phyloP scores from a whole-genome alignment of 148 eudicot species.

The Rhododendron ferrugineum region DNA sequence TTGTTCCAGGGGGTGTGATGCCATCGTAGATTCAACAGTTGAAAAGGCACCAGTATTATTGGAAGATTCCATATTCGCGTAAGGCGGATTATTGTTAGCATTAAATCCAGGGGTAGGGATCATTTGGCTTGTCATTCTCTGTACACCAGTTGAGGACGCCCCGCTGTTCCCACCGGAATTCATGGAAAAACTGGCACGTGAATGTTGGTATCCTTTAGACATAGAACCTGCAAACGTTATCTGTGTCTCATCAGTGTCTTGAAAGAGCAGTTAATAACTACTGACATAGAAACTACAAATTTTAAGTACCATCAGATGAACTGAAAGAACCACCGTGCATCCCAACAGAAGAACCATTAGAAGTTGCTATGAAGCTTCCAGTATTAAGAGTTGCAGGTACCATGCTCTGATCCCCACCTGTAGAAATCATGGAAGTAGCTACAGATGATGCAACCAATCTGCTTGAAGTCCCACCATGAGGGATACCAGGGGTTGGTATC shows the following conservation, averaged over 20 bases:
- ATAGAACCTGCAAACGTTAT: slow-evolving; percentile 46
- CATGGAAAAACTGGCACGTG: slow-evolving; percentile 43
- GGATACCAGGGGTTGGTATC: slow-evolving; percentile 98
- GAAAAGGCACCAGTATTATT: slow-evolving; percentile 46
- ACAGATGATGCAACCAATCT: slow-evolving; percentile 45
- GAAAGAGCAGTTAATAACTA: not conserved
- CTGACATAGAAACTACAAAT: not conserved
- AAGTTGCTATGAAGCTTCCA: slow-evolving; percentile 45
- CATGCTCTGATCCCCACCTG: slow-evolving; percentile 32
- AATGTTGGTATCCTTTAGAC: slow-evolving; percentile 65
- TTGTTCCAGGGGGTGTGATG: slow-evolving; percentile 52
- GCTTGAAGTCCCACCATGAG: slow-evolving; percentile 52
- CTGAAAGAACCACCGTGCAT: slow-evolving; percentile 44
- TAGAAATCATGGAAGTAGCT: slow-evolving; percentile 38
- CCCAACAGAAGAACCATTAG: slow-evolving; percentile 40
- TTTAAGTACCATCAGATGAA: slow-evolving; percentile 43
- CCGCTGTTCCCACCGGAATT: slow-evolving; percentile 46
- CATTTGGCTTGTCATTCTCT: slow-evolving; percentile 83
- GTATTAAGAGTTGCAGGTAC: slow-evolving; percentile 31
- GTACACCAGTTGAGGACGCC: slow-evolving; percentile 45
- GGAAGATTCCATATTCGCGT: slow-evolving; percentile 40
- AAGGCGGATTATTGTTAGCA: slow-evolving; percentile 39
- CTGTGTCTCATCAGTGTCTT: slow-evolving; percentile 6
- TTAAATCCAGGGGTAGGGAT: slow-evolving; percentile 92
- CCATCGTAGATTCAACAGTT: slow-evolving; percentile 46